Evolutionary conservation across 1,139 yeast species (phyloP).

Genomic region (Sugiyamaella xylanicola): DNA sequence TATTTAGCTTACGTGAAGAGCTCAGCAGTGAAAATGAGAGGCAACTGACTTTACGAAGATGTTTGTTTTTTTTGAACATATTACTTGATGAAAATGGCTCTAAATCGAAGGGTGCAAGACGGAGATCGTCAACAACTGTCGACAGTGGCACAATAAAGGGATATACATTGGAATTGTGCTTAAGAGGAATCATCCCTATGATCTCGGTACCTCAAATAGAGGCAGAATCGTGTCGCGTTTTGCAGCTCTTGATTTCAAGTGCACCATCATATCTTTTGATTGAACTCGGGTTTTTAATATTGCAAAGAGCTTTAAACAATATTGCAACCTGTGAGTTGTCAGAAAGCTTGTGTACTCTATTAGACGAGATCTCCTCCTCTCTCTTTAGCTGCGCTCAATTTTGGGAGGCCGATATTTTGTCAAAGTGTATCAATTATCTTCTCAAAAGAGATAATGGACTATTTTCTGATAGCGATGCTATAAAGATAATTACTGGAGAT

Average conservation of each 20-base stretch:
- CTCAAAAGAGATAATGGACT: neutral
- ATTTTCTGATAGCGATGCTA: conserved; percentile 5
- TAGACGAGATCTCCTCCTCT: neutral
- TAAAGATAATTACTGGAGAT: conserved; percentile 4
- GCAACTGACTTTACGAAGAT: conserved; percentile 18
- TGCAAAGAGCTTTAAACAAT: neutral
- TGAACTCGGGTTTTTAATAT: conserved; percentile 10
- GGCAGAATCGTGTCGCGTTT: conserved; percentile 14
- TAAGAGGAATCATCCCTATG: conserved; percentile 22
- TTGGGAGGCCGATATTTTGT: conserved; percentile 16
- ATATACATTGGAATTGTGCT: conserved; percentile 24
- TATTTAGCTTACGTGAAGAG: conserved; percentile 3
- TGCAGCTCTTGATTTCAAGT: conserved; percentile 19
- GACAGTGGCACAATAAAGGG: conserved; percentile 13
- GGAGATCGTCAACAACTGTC: neutral
- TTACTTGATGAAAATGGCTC: neutral
- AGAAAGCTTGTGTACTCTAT: neutral
- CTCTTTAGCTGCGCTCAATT: neutral
- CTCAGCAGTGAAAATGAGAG: conserved; percentile 16
- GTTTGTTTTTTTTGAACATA: conserved; percentile 17
- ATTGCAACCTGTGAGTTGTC: neutral
- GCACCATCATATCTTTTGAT: conserved; percentile 13
- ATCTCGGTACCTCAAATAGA: conserved; percentile 9
- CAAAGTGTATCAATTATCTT: conserved; percentile 7
- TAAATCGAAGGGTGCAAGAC: neutral